These are phyloP conservation scores for Hyphopichia fennica DNA, from an alignment of 1,139 yeast species.

Conservation along the genomic window DNA sequence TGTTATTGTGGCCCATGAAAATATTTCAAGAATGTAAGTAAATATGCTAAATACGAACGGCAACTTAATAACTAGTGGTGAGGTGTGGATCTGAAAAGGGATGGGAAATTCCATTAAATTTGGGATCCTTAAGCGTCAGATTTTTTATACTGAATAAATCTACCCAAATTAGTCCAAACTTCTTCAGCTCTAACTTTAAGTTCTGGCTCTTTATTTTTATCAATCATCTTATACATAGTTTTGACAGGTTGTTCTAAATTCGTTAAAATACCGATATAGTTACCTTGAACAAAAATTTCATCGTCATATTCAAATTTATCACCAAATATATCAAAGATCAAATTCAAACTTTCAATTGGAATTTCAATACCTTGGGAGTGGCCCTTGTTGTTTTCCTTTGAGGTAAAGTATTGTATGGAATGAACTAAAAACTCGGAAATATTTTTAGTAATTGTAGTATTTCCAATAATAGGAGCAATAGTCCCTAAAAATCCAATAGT, in stretches of 20 bases:
- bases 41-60: too few relatives aligned
- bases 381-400: conserved; percentile 10
- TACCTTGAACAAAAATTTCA: conserved; percentile 61
- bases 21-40: too few relatives aligned
- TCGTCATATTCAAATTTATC: conserved; percentile 71
- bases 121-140: not conserved
- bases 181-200: conserved; percentile 71
- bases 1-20: too few relatives aligned
- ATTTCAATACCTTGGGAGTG: conserved; percentile 32
- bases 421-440: conserved; percentile 50
- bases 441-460: conserved; percentile 42
- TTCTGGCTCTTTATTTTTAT: conserved; percentile 58
- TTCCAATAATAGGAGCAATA: conserved; percentile 51
- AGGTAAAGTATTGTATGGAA: conserved; percentile 20
- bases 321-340: conserved; percentile 77
- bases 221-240: conserved; percentile 60
- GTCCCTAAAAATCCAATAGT: conserved; percentile 55
- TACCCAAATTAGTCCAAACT: conserved; percentile 60
- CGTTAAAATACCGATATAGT: conserved; percentile 46
- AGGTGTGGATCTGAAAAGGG: too few relatives aligned
- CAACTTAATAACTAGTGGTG: too few relatives aligned
- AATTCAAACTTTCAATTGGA: conserved; percentile 61
- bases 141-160: conserved; percentile 75
- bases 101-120: not conserved
- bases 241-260: conserved; percentile 50